phyloP scores from a whole-genome alignment of 116 monocot genomes.

The Cymodocea nodosa region DNA sequence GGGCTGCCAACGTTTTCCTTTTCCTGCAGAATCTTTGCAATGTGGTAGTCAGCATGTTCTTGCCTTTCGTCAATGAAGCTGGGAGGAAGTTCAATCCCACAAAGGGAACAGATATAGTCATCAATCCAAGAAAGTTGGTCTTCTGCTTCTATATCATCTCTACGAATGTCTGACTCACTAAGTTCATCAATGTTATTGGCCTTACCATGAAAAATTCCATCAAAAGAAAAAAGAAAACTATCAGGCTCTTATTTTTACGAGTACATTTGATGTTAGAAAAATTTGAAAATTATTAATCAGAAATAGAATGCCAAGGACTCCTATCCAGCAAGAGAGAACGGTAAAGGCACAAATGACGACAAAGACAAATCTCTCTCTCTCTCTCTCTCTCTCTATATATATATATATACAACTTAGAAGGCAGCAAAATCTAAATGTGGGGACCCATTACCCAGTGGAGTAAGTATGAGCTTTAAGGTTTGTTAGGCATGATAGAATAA shows the following conservation, averaged over 20 bases:
- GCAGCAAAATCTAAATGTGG: no score
- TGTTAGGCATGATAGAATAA: no score
- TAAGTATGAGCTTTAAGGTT: no score
- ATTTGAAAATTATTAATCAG: no score
- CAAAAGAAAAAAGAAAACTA: not conserved
- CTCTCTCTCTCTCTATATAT: no score
- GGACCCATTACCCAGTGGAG: no score
- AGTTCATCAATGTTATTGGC: not conserved
- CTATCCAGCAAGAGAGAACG: no score
- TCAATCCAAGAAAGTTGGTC: conserved; percentile 40
- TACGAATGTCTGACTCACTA: not conserved
- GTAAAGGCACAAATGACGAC: not conserved
- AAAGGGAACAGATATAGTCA: conserved; percentile 76
- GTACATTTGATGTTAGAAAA: no score
- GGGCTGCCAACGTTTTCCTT: conserved; percentile 35
- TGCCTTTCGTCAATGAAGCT: conserved; percentile 69
- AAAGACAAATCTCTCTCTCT: no score
- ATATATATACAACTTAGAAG: no score
- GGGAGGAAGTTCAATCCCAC: conserved; percentile 69
- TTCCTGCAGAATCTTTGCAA: conserved; percentile 71
- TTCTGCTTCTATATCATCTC: not conserved
- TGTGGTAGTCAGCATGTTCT: conserved; percentile 87
- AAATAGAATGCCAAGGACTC: no score
- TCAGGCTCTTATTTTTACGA: not conserved
- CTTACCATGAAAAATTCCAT: not conserved